A percentile compares a stretch with the other conserved stretches of the same genome.
Evolutionary conservation across 495 filamentous ascomycete species (phyloP).

Genomic region (Hypoxylon trugodes): DNA sequence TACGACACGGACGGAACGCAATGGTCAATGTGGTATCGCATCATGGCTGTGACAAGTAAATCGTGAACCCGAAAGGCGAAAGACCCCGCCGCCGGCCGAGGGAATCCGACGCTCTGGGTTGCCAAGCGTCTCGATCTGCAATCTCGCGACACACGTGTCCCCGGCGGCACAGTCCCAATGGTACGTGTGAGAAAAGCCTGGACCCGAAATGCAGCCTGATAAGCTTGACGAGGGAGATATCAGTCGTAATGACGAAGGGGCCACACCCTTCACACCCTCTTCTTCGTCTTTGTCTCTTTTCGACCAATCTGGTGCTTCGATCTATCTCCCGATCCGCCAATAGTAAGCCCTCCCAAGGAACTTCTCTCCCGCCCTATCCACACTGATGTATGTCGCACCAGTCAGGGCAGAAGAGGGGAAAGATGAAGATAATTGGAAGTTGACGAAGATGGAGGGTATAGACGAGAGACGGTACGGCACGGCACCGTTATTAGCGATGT

Average conservation of each 20-base stretch:
- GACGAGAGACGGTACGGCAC: conserved; percentile 31
- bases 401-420: conserved; percentile 40
- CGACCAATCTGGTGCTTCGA: conserved; percentile 31
- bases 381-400: conserved; percentile 31
- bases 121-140: conserved; percentile 41
- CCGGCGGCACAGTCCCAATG: conserved; percentile 38
- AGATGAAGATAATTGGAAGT: conserved; percentile 30
- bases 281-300: conserved; percentile 7
- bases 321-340: conserved; percentile 36
- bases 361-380: conserved; percentile 22
- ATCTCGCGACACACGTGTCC: conserved; percentile 43
- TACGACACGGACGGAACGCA: conserved; percentile 28
- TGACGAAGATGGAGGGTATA: conserved; percentile 9
- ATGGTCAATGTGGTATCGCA: conserved; percentile 33
- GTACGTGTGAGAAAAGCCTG: conserved; percentile 20
- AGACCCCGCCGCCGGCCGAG: conserved; percentile 28
- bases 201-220: conserved; percentile 35
- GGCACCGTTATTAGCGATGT: conserved; percentile 30
- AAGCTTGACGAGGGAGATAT: conserved; percentile 34
- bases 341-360: conserved; percentile 32
- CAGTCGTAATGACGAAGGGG: conserved; percentile 32
- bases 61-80: conserved; percentile 31
- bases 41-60: conserved; percentile 10
- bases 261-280: background rate
- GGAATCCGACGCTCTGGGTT: conserved; percentile 40